phyloP scores from a whole-genome alignment of 225 moss, liverwort and hornwort genomes.

The Bryoerythrophyllum caledonicum region DNA sequence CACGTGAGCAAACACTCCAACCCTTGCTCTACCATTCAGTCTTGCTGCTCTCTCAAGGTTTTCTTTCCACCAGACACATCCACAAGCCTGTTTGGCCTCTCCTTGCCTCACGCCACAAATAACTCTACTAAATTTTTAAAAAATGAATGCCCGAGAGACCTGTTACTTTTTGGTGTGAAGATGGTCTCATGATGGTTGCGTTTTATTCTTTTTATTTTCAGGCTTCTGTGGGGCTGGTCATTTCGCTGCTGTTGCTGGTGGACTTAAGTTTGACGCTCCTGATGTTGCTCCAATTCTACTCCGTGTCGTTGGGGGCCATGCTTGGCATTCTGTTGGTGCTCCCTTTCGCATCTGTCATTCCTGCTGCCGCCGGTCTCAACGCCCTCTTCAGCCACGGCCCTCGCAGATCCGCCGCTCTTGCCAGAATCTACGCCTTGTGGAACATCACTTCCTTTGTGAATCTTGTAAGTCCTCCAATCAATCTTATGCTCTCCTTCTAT shows the following conservation, averaged over 20 bases:
- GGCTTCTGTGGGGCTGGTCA: slow-evolving; percentile 91
- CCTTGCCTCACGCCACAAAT: no score
- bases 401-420: slow-evolving; percentile 83
- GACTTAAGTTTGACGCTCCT: slow-evolving; percentile 95
- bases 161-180: not conserved
- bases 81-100: no score
- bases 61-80: not conserved
- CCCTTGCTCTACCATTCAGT: not conserved
- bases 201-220: slow-evolving; percentile 35
- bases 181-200: not conserved
- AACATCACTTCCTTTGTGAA: slow-evolving; percentile 87
- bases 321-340: slow-evolving; percentile 81
- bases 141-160: no score
- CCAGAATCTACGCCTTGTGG: slow-evolving; percentile 94
- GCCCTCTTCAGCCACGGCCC: slow-evolving; percentile 96
- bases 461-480: slow-evolving; percentile 55
- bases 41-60: not conserved
- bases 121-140: no score
- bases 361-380: slow-evolving; percentile 89
- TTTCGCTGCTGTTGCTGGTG: slow-evolving; percentile 83
- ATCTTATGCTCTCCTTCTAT: not conserved
- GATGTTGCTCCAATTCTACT: slow-evolving; percentile 91
- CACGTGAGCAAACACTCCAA: slow-evolving; percentile 48
- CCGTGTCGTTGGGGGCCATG: slow-evolving; percentile 87
- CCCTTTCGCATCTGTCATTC: slow-evolving; percentile 80